phyloP scores from a whole-genome alignment of 257 asterid species.

The Agastache rugosa region DNA sequence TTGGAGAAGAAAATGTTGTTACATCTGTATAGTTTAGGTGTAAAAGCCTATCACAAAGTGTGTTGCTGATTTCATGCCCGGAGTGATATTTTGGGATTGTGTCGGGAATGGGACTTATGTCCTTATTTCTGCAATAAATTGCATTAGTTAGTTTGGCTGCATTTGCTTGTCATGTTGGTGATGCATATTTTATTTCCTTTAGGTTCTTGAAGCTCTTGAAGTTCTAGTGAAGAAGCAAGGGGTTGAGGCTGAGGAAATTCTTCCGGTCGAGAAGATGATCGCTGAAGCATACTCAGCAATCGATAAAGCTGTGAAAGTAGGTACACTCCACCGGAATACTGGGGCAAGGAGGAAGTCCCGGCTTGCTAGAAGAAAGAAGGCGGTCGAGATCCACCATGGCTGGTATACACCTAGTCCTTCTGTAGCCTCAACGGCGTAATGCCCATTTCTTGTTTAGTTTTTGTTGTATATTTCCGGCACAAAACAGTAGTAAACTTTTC shows the following conservation, averaged over 20 bases:
- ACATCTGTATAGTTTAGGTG: not conserved
- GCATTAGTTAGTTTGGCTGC: not conserved
- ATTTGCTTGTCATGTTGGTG: constrained; percentile 11
- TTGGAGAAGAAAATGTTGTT: constrained; percentile 9
- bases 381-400: constrained; percentile 81
- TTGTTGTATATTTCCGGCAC: constrained; percentile 39
- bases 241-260: constrained; percentile 74
- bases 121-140: not conserved
- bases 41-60: not conserved
- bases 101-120: not conserved
- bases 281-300: constrained; percentile 91
- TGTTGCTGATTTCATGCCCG: not conserved
- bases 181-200: not conserved
- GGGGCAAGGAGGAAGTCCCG: constrained; percentile 98
- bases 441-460: constrained; percentile 5
- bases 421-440: constrained; percentile 46
- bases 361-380: constrained; percentile 89
- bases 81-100: not conserved
- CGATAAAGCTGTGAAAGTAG: constrained; percentile 81
- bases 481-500: constrained; percentile 11
- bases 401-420: constrained; percentile 77
- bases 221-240: constrained; percentile 68
- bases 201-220: constrained; percentile 87
- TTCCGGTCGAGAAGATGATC: constrained; percentile 73
- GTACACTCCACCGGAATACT: constrained; percentile 85